Percentiles rank a stretch among this genome's conserved stretches.
Evolutionary conservation across 768 basidiomycete species (phyloP).

Genomic region (Suillus luteus): DNA sequence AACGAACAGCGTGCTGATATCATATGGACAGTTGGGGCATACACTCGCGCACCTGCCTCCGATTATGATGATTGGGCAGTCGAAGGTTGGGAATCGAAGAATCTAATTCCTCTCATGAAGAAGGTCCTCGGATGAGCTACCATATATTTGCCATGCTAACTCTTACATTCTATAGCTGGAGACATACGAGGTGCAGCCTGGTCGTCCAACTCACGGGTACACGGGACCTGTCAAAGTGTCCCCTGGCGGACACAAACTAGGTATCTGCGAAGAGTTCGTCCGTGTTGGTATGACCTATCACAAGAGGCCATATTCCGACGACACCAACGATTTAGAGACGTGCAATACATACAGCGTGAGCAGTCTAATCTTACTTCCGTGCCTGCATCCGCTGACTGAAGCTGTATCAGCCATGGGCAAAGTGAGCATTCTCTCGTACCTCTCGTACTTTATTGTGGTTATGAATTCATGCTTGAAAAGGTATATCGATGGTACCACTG

Average conservation of each 20-base stretch:
- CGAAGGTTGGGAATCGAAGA: no score
- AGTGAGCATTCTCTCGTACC: slow-evolving; percentile 39
- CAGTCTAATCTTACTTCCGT: no score
- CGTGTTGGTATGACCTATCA: no score
- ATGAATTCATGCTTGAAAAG: slow-evolving; percentile 32
- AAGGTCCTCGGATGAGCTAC: background rate
- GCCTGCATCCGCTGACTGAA: no score
- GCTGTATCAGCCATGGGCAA: slow-evolving; percentile 40
- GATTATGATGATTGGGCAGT: no score
- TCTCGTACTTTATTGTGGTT: background rate
- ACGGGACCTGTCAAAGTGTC: slow-evolving; percentile 26
- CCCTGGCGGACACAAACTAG: slow-evolving; percentile 34
- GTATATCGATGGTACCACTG: slow-evolving; percentile 53
- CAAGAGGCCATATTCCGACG: no score
- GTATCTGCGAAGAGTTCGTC: slow-evolving; percentile 40
- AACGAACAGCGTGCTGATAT: no score
- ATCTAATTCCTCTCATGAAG: no score
- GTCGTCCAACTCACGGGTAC: slow-evolving; percentile 24
- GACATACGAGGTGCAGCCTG: slow-evolving; percentile 22
- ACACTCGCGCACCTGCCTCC: no score
- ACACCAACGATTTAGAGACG: no score
- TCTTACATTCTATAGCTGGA: slow-evolving; percentile 18
- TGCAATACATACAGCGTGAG: no score
- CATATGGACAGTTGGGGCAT: no score
- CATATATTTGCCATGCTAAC: background rate